Conservation (phyloP, 192 early-diverging fungal genomes). For the Coemansia sp. region DNA sequence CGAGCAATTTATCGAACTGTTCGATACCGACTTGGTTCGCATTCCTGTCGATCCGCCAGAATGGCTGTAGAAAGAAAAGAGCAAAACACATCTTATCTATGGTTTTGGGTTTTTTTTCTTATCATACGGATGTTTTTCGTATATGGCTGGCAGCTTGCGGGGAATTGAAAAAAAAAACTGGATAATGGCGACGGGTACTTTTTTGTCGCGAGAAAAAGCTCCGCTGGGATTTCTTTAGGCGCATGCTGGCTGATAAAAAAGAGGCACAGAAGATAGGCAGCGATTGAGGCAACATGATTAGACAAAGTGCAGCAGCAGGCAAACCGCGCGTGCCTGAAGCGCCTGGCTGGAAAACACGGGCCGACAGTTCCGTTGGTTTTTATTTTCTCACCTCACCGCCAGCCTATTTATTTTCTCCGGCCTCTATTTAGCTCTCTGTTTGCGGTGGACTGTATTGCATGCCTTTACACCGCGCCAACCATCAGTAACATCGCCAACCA, state of each 20-base stretch:
- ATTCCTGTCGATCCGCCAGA: constrained; percentile 69
- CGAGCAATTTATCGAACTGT: constrained; percentile 93
- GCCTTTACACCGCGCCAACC: no score
- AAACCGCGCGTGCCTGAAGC: neutral
- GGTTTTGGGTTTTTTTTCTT: neutral
- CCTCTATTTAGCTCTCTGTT: neutral
- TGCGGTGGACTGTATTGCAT: no score
- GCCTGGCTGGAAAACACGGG: no score
- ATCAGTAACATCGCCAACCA: no score
- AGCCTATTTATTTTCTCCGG: no score
- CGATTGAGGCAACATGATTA: no score
- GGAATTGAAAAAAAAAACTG: neutral
- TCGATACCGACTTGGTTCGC: constrained; percentile 93
- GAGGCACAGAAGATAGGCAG: no score
- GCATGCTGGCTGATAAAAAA: neutral
- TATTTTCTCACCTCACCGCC: neutral
- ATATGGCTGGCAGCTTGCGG: neutral
- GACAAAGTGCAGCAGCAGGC: no score
- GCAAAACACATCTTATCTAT: neutral
- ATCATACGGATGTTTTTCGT: constrained; percentile 4
- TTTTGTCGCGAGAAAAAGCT: neutral
- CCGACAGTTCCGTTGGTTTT: neutral
- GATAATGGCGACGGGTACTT: neutral
- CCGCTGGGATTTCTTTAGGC: neutral
- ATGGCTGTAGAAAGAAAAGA: constrained; percentile 62